Conservation (phyloP, 179 eudicot genomes). For the Amaranthus tricolor region DNA sequence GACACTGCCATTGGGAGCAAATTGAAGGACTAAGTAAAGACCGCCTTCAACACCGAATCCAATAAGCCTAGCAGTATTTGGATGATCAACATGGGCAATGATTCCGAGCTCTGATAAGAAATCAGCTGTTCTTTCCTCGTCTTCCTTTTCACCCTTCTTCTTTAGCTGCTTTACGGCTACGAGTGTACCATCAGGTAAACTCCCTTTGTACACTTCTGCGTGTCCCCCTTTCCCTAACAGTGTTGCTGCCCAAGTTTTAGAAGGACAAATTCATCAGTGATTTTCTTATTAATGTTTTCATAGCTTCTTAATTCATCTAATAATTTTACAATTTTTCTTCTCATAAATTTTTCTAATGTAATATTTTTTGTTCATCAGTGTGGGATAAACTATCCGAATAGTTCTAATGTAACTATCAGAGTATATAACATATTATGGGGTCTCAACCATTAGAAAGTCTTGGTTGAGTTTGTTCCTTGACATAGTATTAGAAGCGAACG, state of each 20-base stretch:
- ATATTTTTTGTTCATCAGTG: too few species aligned
- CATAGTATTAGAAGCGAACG: too few species aligned
- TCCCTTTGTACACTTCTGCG: conserved; percentile 91
- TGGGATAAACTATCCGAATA: not conserved
- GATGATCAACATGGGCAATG: conserved; percentile 88
- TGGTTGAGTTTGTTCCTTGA: too few species aligned
- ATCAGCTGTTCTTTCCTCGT: conserved; percentile 59
- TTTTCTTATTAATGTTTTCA: not conserved
- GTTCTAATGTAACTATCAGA: not conserved
- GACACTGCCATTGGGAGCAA: conserved; percentile 64
- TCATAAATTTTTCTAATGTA: not conserved
- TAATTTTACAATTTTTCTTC: not conserved
- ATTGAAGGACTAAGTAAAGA: conserved; percentile 71
- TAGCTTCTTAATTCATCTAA: not conserved
- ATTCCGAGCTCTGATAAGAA: conserved; percentile 92
- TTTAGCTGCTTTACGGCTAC: conserved; percentile 80
- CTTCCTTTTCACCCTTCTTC: conserved; percentile 53
- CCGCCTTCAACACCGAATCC: conserved; percentile 70
- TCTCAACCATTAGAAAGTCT: too few species aligned
- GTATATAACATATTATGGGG: too few species aligned
- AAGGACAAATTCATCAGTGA: not conserved
- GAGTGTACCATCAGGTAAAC: conserved; percentile 58
- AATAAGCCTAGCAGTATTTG: conserved; percentile 66
- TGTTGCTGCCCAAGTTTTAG: conserved; percentile 43
- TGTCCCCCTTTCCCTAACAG: conserved; percentile 91